These are phyloP conservation scores for Boechera stricta DNA, from an alignment of 345 rosid genomes.

Conservation along the genomic window DNA sequence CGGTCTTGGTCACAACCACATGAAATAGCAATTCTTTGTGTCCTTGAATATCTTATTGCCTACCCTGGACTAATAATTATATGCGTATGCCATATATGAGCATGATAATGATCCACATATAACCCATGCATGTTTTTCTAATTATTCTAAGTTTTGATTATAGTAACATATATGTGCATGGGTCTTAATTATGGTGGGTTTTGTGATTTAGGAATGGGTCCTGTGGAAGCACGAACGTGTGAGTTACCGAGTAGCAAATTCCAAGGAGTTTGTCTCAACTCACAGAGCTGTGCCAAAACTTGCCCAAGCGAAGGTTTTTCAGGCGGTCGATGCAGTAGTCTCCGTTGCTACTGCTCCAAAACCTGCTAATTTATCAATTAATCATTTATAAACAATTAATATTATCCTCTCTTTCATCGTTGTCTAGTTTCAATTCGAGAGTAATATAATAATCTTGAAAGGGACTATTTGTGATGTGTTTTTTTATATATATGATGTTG, in stretches of 20 bases:
- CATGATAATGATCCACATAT: neutral
- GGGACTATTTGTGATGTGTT: neutral
- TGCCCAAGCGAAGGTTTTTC: constrained; percentile 30
- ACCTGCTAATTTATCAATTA: constrained; percentile 14
- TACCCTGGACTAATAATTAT: neutral
- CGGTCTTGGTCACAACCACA: neutral
- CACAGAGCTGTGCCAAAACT: constrained; percentile 26
- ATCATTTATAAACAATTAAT: neutral
- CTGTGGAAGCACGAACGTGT: constrained; percentile 35
- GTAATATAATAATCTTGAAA: neutral
- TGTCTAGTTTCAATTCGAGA: neutral
- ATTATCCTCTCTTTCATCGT: neutral
- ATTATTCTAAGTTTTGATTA: neutral
- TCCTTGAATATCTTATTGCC: neutral
- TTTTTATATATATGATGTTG: neutral
- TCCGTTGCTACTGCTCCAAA: constrained; percentile 41
- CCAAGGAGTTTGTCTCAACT: constrained; percentile 38
- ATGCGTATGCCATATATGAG: neutral
- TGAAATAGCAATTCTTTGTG: neutral
- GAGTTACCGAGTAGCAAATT: constrained; percentile 27
- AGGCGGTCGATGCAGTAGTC: constrained; percentile 34
- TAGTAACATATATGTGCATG: neutral
- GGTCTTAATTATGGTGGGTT: neutral
- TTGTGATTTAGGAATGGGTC: constrained; percentile 30
- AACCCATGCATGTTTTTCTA: constrained; percentile 4